Conservation (phyloP, 73 alveolate species). For the Symbiodinium natans region DNA sequence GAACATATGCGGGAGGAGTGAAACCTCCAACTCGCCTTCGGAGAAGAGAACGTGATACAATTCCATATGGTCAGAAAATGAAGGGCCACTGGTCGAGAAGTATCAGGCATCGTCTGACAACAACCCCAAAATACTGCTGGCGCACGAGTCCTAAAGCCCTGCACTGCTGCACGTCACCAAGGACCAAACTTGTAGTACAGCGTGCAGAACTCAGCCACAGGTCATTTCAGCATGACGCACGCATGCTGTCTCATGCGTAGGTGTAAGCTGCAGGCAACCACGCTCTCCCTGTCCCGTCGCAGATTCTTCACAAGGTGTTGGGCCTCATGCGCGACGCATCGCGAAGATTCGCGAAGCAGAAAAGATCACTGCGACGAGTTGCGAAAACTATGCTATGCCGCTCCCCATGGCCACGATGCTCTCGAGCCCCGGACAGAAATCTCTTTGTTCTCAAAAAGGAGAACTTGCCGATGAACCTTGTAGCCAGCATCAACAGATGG, state of each 20-base stretch:
- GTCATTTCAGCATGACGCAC: background rate
- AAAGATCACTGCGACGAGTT: background rate
- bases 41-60: too few species aligned
- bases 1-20: too few species aligned
- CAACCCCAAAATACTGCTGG: too few species aligned
- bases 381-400: background rate
- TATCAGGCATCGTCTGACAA: too few species aligned
- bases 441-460: slow-evolving; percentile 64
- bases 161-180: too few species aligned
- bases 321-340: background rate
- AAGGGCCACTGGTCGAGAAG: too few species aligned
- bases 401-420: background rate
- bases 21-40: too few species aligned
- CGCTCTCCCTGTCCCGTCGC: slow-evolving; percentile 63
- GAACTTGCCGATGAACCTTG: slow-evolving; percentile 47
- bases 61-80: too few species aligned
- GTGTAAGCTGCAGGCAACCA: slow-evolving; percentile 11
- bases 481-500: background rate
- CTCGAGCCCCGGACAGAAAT: background rate
- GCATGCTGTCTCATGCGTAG: background rate
- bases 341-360: background rate
- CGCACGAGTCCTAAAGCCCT: too few species aligned
- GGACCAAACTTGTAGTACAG: background rate
- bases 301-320: slow-evolving; percentile 21
- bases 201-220: background rate